Percentiles rank a stretch among this genome's conserved stretches.
Evolutionary conservation across 495 filamentous ascomycete genomes (phyloP).

Genomic region (Podospora pseudoanserina): DNA sequence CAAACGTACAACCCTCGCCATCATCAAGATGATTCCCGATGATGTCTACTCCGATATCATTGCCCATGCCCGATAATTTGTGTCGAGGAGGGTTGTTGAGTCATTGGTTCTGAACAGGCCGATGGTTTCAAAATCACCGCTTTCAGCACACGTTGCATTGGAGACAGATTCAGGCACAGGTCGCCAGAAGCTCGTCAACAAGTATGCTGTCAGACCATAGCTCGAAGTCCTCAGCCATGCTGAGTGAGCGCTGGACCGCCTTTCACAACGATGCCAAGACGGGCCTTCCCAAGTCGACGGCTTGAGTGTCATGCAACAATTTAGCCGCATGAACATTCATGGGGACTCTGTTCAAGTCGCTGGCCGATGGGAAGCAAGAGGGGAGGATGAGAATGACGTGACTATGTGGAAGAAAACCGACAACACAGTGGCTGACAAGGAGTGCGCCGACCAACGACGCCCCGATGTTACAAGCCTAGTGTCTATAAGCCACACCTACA

Average conservation of each 20-base stretch:
- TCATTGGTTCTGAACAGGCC: neutral
- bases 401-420: neutral
- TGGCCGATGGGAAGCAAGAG: neutral
- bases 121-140: neutral
- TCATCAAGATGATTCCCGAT: conserved; percentile 81
- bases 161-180: neutral
- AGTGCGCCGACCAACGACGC: neutral
- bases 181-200: neutral
- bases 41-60: conserved; percentile 88
- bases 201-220: neutral
- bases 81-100: neutral
- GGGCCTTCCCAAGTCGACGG: neutral
- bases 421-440: neutral
- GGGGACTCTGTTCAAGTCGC: neutral
- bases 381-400: neutral
- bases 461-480: neutral
- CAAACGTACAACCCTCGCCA: conserved; percentile 70
- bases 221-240: neutral
- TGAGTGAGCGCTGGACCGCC: neutral
- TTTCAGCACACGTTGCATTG: neutral
- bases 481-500: neutral
- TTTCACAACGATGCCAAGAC: neutral
- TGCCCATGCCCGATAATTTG: conserved; percentile 66
- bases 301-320: neutral
- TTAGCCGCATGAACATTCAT: neutral